These are phyloP conservation scores for Nematocida major DNA, from an alignment of 371 early-diverging fungal species.

Conservation along the genomic window DNA sequence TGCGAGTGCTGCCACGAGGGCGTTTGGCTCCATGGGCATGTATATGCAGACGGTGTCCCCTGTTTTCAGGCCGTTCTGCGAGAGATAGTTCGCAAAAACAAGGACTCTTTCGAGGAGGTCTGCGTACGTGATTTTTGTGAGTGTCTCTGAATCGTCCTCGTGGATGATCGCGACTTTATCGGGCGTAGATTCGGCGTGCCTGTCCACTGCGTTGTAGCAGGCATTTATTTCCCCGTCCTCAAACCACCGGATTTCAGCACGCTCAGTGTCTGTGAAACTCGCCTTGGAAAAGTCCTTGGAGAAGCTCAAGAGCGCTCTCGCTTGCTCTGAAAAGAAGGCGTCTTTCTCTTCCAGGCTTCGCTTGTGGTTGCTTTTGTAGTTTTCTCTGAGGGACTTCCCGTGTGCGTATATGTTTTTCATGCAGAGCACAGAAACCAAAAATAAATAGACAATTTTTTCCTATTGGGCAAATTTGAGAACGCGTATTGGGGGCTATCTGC, in stretches of 20 bases:
- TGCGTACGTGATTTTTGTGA: conserved; percentile 72
- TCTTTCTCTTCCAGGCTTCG: conserved; percentile 52
- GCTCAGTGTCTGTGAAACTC: neutral
- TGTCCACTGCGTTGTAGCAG: conserved; percentile 87
- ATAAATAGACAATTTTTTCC: conserved; percentile 34
- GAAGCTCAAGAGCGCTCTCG: conserved; percentile 11
- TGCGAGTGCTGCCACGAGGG: conserved; percentile 78
- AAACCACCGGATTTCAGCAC: conserved; percentile 75
- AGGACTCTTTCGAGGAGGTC: conserved; percentile 73
- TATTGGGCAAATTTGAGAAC: conserved; percentile 6
- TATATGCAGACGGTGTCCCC: conserved; percentile 84
- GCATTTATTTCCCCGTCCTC: conserved; percentile 81
- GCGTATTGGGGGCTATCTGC: neutral
- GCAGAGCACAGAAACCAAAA: neutral
- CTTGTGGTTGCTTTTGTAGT: conserved; percentile 51
- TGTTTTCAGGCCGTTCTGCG: conserved; percentile 69
- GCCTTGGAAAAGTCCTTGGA: conserved; percentile 20
- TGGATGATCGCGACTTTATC: conserved; percentile 76
- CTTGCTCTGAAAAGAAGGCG: conserved; percentile 37
- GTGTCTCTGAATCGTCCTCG: conserved; percentile 77
- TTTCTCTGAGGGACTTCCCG: conserved; percentile 20
- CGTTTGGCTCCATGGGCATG: conserved; percentile 90
- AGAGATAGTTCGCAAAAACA: conserved; percentile 73
- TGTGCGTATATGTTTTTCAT: conserved; percentile 33
- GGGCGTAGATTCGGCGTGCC: conserved; percentile 69